Evolutionary conservation across 2,329 filamentous ascomycete species (phyloP), one percentile per base, ranked within the genome.

Genomic region (Fusarium succisae): DNA sequence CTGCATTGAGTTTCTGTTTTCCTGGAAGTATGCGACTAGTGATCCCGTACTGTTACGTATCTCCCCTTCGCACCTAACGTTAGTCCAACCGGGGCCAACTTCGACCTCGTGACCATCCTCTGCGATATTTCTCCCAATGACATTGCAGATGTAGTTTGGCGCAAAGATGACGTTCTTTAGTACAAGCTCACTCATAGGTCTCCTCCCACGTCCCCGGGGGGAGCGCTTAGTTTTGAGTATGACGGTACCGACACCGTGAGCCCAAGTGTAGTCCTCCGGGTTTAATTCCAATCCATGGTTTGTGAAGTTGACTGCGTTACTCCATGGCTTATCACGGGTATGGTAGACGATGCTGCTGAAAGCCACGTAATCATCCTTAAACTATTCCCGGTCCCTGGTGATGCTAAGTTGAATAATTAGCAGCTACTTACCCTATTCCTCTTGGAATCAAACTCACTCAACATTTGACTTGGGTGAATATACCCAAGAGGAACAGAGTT

Each of bases 381-480:
- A 47, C 62, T 47, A 65, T 38, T 15, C 35, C 1, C 35, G 12
- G 28, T 39, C 24, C 1, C 30, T 30, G 2, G 41, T 13, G 22
- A 39, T 45, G 26, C 41, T 63, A 1, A 5, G n/a, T 17, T 24
- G 17, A 13, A n/a, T 9, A 8, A 6, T 62, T 17, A 62, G 59
- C 12, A 37, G 26, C 45, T 0, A 22, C 20, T 0, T 53, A 37
- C 50, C 18, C 32, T 20, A 1, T 4, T 14, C 17, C 6, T 4
- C 1, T 0, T 1, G 3, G 3, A 0, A 24, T 37, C 6, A 8
- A 8, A 20, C 48, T 24, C 2, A 53, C 32, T 53, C n/a, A 5
- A 53, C 2, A 15, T 53, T 17, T 1, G 17, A 37, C 0, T 20
- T 1, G 1, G 50, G n/a, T 15, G 32, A 53, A 3, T 53, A 37